These are phyloP conservation scores for Citrus sp. DNA, from an alignment of 345 rosid species.

Conservation along the genomic window DNA sequence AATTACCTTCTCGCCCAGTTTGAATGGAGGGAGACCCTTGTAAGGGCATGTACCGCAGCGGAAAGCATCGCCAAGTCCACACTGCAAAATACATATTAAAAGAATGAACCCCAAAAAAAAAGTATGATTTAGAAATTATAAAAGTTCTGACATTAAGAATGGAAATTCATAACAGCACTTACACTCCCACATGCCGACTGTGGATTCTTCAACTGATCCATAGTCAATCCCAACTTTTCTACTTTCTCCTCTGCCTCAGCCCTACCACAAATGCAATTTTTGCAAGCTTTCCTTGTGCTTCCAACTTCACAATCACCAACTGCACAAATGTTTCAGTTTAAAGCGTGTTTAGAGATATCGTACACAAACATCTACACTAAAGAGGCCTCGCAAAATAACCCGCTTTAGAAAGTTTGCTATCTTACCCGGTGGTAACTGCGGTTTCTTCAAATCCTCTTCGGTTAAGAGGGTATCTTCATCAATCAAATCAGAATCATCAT, in stretches of 20 bases:
- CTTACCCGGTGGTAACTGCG: slow-evolving; percentile 8
- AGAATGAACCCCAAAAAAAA: not conserved
- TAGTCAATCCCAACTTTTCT: slow-evolving; percentile 57
- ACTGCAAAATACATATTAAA: slow-evolving; percentile 33
- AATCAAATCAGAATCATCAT: slow-evolving; percentile 76
- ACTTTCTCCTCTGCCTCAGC: slow-evolving; percentile 92
- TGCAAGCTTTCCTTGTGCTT: slow-evolving; percentile 91
- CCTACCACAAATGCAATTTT: slow-evolving; percentile 95
- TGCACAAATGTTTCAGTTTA: slow-evolving; percentile 22
- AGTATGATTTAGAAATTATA: not conserved
- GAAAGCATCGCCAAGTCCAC: slow-evolving; percentile 97
- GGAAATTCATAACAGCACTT: slow-evolving; percentile 24
- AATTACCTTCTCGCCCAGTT: slow-evolving; percentile 87
- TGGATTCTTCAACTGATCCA: slow-evolving; percentile 81
- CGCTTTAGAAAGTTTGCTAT: slow-evolving; percentile 9
- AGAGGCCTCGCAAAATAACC: not conserved
- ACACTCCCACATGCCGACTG: slow-evolving; percentile 96
- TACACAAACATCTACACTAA: not conserved
- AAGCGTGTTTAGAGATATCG: not conserved
- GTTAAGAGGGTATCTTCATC: slow-evolving; percentile 95
- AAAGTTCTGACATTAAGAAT: not conserved
- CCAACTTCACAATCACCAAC: slow-evolving; percentile 81
- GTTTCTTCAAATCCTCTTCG: slow-evolving; percentile 22
- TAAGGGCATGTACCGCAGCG: slow-evolving; percentile 95
- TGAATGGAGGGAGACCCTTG: slow-evolving; percentile 88